phyloP scores from a whole-genome alignment of 1,284 basidiomycete genomes.

The Moniliella sp. region DNA sequence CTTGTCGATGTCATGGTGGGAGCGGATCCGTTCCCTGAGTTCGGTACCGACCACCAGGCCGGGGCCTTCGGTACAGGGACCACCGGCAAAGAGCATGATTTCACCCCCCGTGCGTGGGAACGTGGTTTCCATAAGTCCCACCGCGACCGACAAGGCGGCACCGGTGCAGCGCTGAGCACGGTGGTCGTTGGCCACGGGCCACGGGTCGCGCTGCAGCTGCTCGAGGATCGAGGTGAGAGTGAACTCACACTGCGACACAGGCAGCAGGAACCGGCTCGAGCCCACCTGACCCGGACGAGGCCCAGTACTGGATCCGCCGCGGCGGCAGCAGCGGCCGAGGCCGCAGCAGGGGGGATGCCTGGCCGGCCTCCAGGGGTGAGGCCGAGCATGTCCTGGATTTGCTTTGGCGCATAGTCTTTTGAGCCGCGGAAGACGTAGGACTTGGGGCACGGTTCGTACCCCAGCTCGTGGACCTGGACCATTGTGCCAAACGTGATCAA shows the following conservation, averaged over 20 bases:
- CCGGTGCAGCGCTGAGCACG: constrained; percentile 86
- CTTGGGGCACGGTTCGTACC: constrained; percentile 85
- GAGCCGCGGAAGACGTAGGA: constrained; percentile 95
- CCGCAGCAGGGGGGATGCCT: constrained; percentile 39
- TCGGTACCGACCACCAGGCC: constrained; percentile 90
- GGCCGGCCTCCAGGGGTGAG: constrained; percentile 41
- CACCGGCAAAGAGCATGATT: constrained; percentile 89
- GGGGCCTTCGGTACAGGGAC: constrained; percentile 87
- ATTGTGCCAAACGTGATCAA: constrained; percentile 90
- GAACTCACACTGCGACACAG: constrained; percentile 81
- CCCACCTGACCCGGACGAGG: constrained; percentile 50
- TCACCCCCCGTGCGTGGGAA: constrained; percentile 88
- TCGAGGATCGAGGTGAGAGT: constrained; percentile 86
- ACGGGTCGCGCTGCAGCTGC: constrained; percentile 69
- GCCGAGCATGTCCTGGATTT: constrained; percentile 88
- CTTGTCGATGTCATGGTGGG: constrained; percentile 94
- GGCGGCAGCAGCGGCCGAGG: constrained; percentile 40
- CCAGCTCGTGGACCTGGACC: constrained; percentile 96
- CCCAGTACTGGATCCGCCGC: no score
- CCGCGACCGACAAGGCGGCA: constrained; percentile 76
- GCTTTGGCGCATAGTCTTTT: constrained; percentile 92
- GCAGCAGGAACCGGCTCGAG: constrained; percentile 77
- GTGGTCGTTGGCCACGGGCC: constrained; percentile 89
- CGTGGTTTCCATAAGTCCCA: constrained; percentile 80
- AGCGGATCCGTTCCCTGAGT: constrained; percentile 87